phyloP scores from a whole-genome alignment of 2,329 filamentous ascomycete species.

The Colletotrichum simmondsii region DNA sequence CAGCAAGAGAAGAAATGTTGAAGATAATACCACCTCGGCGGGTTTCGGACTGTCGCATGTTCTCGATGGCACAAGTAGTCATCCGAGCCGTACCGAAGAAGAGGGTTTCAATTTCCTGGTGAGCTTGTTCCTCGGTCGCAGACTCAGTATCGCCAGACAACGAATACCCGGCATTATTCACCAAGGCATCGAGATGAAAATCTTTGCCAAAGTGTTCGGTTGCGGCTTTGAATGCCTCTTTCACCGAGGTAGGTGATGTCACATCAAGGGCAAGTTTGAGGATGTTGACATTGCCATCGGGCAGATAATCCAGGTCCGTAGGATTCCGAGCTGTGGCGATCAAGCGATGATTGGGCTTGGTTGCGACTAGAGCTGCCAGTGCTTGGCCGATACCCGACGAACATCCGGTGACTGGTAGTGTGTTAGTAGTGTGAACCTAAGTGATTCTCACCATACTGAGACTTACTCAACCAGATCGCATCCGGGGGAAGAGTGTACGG shows the following conservation, averaged over 20 bases:
- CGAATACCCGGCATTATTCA: constrained; percentile 46
- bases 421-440: not conserved
- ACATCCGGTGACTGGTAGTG: constrained; percentile 55
- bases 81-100: constrained; percentile 55
- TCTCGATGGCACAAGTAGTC: constrained; percentile 47
- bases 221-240: constrained; percentile 45
- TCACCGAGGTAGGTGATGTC: constrained; percentile 50
- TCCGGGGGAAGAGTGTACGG: constrained; percentile 43
- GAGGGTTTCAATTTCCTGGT: constrained; percentile 52
- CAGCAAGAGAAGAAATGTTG: constrained; percentile 37
- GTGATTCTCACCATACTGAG: too few relatives aligned
- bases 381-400: constrained; percentile 59
- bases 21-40: constrained; percentile 39
- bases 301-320: constrained; percentile 51
- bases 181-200: constrained; percentile 44
- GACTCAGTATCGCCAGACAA: constrained; percentile 45
- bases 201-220: constrained; percentile 44
- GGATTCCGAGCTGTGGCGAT: constrained; percentile 61
- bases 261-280: constrained; percentile 61
- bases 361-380: constrained; percentile 50
- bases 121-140: constrained; percentile 35
- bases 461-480: constrained; percentile 52
- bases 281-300: constrained; percentile 46
- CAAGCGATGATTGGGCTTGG: constrained; percentile 50
- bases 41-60: constrained; percentile 47